phyloP scores from a whole-genome alignment of 2,329 filamentous ascomycete genomes.

The Alternaria consortialis region DNA sequence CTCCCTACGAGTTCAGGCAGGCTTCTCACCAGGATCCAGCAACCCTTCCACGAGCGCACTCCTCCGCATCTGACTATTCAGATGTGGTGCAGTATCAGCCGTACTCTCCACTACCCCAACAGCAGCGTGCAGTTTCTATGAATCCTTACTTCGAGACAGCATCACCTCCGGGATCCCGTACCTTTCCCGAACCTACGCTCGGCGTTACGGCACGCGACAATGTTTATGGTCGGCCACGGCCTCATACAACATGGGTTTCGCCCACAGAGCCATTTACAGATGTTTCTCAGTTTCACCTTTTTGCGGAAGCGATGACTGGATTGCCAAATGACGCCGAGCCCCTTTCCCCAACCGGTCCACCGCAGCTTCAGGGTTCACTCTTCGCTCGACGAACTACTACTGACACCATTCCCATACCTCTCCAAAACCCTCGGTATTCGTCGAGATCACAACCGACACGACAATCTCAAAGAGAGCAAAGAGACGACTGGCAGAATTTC shows the following conservation, averaged over 20 bases:
- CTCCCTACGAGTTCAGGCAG: slow-evolving; percentile 35
- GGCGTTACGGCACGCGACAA: slow-evolving; percentile 32
- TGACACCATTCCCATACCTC: slow-evolving; percentile 36
- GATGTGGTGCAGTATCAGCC: slow-evolving; percentile 27
- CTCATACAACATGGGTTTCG: slow-evolving; percentile 45
- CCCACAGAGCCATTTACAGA: slow-evolving; percentile 48
- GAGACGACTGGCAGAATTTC: slow-evolving; percentile 40
- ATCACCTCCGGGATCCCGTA: slow-evolving; percentile 34
- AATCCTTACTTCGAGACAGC: slow-evolving; percentile 33
- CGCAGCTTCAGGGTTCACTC: slow-evolving; percentile 45
- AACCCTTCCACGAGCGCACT: slow-evolving; percentile 31
- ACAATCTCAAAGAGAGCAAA: slow-evolving; percentile 13
- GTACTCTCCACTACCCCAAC: slow-evolving; percentile 19
- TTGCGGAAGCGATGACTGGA: slow-evolving; percentile 51
- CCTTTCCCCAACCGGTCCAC: slow-evolving; percentile 42
- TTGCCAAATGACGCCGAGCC: slow-evolving; percentile 43
- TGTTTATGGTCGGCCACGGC: slow-evolving; percentile 33
- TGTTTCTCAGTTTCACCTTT: slow-evolving; percentile 49
- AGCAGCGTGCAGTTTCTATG: slow-evolving; percentile 27
- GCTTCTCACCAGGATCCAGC: slow-evolving; percentile 18
- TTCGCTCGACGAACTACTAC: slow-evolving; percentile 43
- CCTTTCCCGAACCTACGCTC: slow-evolving; percentile 37
- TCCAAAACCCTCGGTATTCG: slow-evolving; percentile 26
- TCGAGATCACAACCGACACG: slow-evolving; percentile 19
- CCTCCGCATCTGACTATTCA: slow-evolving; percentile 31